These are phyloP conservation scores for Phytophthora brassicae DNA, from an alignment of 352 stramenopile species.

Conservation along the genomic window DNA sequence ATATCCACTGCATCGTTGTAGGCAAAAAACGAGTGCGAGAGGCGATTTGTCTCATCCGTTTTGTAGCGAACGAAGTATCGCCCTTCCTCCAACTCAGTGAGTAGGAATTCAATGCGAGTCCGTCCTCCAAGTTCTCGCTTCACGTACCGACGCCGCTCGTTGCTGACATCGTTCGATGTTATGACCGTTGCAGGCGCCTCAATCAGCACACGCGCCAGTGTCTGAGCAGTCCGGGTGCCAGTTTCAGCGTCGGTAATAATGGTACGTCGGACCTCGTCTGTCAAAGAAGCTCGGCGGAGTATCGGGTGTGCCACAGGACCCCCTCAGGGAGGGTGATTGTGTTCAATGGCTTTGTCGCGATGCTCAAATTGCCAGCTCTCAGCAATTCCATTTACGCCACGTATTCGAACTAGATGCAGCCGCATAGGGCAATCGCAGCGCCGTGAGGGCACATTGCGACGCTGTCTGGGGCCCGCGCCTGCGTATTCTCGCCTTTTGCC, in stretches of 20 bases:
- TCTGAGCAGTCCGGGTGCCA: background rate
- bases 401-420: background rate
- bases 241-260: background rate
- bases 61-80: background rate
- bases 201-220: background rate
- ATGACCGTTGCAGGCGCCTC: background rate
- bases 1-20: conserved; percentile 9
- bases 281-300: background rate
- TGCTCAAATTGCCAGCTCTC: background rate
- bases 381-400: background rate
- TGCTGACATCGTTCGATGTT: background rate
- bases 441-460: background rate
- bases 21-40: conserved; percentile 14
- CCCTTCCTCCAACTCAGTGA: background rate
- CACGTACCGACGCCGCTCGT: background rate
- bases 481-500: background rate
- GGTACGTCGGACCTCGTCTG: background rate
- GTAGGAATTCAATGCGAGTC: background rate
- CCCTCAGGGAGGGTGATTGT: background rate
- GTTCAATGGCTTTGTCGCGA: background rate
- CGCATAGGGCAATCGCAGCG: background rate
- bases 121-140: background rate
- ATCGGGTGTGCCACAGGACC: background rate
- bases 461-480: background rate
- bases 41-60: background rate